Conservation (phyloP, 1,139 yeast genomes). For the Protomyces gravidus region DNA sequence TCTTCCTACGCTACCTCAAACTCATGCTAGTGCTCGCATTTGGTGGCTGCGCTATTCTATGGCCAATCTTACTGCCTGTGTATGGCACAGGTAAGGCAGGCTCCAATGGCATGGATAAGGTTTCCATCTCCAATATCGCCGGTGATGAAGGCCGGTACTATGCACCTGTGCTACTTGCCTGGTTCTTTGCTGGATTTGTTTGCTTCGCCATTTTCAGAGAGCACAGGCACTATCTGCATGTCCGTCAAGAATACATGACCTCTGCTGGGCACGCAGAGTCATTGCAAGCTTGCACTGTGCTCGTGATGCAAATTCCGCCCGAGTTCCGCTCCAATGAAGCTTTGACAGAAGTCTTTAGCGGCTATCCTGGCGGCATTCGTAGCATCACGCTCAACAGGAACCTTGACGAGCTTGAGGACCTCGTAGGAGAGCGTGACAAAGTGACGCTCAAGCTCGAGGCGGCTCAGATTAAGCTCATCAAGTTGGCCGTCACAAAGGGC, state of each 20-base stretch:
- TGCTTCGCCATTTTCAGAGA: conserved; percentile 75
- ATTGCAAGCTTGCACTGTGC: conserved; percentile 70
- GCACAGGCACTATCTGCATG: conserved; percentile 68
- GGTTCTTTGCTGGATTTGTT: conserved; percentile 69
- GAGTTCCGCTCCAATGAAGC: conserved; percentile 59
- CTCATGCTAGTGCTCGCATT: conserved; percentile 57
- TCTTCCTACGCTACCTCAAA: conserved; percentile 67
- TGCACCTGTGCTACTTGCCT: conserved; percentile 58
- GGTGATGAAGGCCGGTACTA: conserved; percentile 24
- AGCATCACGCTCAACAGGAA: conserved; percentile 73
- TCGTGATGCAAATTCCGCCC: conserved; percentile 76
- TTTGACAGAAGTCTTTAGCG: conserved; percentile 54
- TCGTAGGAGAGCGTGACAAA: conserved; percentile 58
- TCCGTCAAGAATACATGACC: conserved; percentile 75
- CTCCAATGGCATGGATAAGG: conserved; percentile 63
- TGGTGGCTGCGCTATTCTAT: conserved; percentile 59
- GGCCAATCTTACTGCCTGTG: conserved; percentile 81
- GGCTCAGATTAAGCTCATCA: conserved; percentile 60
- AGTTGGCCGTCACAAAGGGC: conserved; percentile 57
- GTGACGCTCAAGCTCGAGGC: conserved; percentile 63
- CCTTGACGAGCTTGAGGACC: conserved; percentile 53
- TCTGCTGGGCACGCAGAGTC: conserved; percentile 69
- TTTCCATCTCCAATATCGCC: conserved; percentile 64
- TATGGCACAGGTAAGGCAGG: conserved; percentile 75
- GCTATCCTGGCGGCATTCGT: conserved; percentile 50